phyloP scores from a whole-genome alignment of 345 rosid genomes.

The Salix udensis region DNA sequence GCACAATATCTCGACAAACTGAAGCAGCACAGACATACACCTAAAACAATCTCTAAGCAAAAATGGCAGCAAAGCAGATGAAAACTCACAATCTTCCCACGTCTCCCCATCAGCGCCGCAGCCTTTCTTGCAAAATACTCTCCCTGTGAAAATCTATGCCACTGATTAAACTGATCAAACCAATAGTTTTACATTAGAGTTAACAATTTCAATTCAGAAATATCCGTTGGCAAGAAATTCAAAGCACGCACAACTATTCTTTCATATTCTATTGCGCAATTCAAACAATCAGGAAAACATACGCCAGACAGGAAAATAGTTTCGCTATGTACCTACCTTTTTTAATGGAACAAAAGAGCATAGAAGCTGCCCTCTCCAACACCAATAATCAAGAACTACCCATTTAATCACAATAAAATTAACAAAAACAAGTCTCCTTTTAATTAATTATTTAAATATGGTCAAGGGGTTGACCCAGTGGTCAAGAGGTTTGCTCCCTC shows the following conservation, averaged over 20 bases:
- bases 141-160: conserved; percentile 52
- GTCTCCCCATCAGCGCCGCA: conserved; percentile 78
- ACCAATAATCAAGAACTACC: not conserved
- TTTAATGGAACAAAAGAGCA: not conserved
- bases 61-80: conserved; percentile 11
- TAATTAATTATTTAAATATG: not conserved
- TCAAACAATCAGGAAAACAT: not conserved
- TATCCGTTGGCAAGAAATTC: not conserved
- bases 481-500: not conserved
- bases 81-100: conserved; percentile 89
- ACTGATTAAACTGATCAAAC: conserved; percentile 6
- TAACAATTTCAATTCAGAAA: not conserved
- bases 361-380: not conserved
- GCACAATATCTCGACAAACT: not conserved
- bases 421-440: not conserved
- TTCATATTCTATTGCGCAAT: not conserved
- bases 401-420: not conserved
- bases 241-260: not conserved
- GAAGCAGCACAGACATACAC: not conserved
- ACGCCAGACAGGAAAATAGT: not conserved
- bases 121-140: conserved; percentile 99
- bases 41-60: not conserved
- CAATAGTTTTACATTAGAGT: not conserved
- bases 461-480: not conserved
- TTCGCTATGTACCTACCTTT: not conserved